Base-by-base conservation (phyloP, 2,329 filamentous ascomycete species). In the Chaetomium sp. region DNA sequence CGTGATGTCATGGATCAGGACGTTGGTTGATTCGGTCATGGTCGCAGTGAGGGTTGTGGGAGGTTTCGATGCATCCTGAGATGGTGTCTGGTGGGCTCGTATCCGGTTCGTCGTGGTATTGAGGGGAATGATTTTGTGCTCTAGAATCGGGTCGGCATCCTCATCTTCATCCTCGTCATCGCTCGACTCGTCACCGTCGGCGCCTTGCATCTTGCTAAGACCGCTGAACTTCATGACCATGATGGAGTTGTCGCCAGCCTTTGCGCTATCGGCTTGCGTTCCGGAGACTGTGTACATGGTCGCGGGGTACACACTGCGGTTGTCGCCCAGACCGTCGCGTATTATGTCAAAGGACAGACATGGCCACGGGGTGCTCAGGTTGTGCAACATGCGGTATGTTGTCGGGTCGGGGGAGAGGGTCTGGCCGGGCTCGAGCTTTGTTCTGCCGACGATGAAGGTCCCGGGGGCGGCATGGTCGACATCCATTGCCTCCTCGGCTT, bases 361-460 rank as follows among this genome's bases (percentile, higher is more conserved):
- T 3, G 95, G 95, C 95, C 95, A 99, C 1, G 93, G 93, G 8
- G 93, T 93, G 77, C 90, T 95, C 69, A 99, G 85, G 67, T 88
- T 92, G 82, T 99, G 95, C 65, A 99, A 87, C 93, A 99, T 96
- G 76, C 97, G 90, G 81, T 99, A 99, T 6, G 94, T 94, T n/a
- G 91, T 92, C 65, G 91, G 84, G 78, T 99, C 95, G 16, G 95
- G 94, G 3, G 93, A 88, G 63, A 99, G 85, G 5, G 92, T 93
- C 82, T 98, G 93, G 72, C 93, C 94, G 13, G 92, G 89, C 69
- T 92, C 92, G 68, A 98, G 85, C 80, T 95, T 94, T 77, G 93
- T 92, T 73, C 95, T 87, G 69, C 95, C 95, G 70, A 96, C 93
- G 73, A 99, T 97, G 78, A 98, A 99, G 49, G 93, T 96, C 76